Base-by-base conservation (phyloP, 75 land plant genomes). In the Sequoia sempervirens region DNA sequence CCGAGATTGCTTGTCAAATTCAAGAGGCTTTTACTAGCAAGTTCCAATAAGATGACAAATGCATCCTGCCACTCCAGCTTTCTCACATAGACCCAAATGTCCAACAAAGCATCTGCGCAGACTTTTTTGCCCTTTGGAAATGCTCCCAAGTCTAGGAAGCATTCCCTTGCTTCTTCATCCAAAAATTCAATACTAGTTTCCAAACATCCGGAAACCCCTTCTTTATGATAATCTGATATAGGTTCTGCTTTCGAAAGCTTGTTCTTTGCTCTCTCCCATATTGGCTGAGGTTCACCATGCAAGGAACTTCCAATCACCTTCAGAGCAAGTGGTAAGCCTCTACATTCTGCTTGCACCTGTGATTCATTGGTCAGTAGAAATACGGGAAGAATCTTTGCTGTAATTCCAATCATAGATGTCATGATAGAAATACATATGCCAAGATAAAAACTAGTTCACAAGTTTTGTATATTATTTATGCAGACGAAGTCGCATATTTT, bases 51-150 rank as follows among this genome's bases (percentile, higher is more conserved):
- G 38, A 90, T 72, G 1, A 85, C 88, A 84, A 91, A 91, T 34
- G 92, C 94, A 82, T 91, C 91, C 11, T 84, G 87, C 75, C 87
- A 91, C 46, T 88, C 89, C 10, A 93, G 73, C 41, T 86, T 91
- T 47, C 91, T 89, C 4, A 86, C 70, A 80, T 88, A 89, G 61
- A 89, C 86, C 94, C 94, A 93, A 68, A 93, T 82, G 72, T 87
- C 89, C 80, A 93, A 84, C 3, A 93, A 87, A 3, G 91, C 83
- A 86, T 88, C 93, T 20, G 90, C 88, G 12, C 87, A 88, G 43
- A 93, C 90, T 69, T 85, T 91, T 81, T 83, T 88, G 83, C 90
- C 94, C 79, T 93, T 91, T 0, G 93, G 92, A 82, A 93, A 93
- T 28, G 89, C 73, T 1, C 91, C 92, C 85, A 93, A 81, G 46